Evolutionary conservation across 2,329 filamentous ascomycete species (phyloP).

Genomic region (Colletotrichum orchidophilum): DNA sequence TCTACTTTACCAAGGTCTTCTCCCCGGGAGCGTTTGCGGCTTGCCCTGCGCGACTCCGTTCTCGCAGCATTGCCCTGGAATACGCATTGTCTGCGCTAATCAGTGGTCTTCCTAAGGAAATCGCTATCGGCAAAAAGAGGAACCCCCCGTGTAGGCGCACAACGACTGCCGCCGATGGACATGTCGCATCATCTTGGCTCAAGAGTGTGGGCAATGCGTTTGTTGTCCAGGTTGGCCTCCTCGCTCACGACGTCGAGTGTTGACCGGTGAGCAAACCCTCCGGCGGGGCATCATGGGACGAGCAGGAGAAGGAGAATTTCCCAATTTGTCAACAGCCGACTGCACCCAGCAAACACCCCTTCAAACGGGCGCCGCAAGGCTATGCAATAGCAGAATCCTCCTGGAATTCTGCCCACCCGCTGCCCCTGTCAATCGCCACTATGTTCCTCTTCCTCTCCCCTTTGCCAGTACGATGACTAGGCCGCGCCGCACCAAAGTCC

Average conservation of each 20-base stretch:
- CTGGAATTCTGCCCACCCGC: conserved; percentile 2
- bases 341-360: conserved; percentile 18
- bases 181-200: conserved; percentile 2
- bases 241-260: background rate
- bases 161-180: background rate
- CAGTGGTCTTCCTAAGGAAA: background rate
- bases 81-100: background rate
- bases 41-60: background rate
- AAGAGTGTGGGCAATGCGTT: background rate
- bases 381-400: conserved; percentile 16
- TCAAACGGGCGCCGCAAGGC: conserved; percentile 30
- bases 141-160: background rate
- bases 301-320: background rate
- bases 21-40: background rate
- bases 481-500: conserved; percentile 20
- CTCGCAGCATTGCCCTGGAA: too few species aligned
- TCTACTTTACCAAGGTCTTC: background rate
- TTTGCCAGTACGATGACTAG: background rate
- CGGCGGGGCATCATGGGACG: conserved; percentile 2
- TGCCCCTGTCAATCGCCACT: background rate
- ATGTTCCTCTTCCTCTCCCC: background rate
- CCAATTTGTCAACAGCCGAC: background rate
- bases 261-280: background rate
- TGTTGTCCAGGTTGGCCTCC: background rate
- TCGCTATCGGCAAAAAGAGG: background rate